Evolutionary conservation across 805 yeast species (phyloP), one percentile per base, ranked within the genome.

Genomic region (Candida pini): DNA sequence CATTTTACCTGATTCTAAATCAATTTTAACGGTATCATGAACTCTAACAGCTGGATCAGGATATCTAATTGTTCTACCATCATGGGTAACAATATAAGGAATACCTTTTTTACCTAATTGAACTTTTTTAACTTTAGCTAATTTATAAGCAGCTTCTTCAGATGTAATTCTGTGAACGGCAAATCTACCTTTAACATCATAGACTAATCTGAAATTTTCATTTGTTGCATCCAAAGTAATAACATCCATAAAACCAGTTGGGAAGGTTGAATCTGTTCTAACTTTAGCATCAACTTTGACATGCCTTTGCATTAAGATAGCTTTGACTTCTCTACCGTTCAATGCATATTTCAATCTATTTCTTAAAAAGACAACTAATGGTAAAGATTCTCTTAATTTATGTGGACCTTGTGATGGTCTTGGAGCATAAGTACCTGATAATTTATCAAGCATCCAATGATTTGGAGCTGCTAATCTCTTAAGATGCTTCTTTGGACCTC

Each of bases 381-480:
- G 97, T 65, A 89, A 82, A 48, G 96, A 89, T 77, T 89, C 97
- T 72, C 97, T 82, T 68, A 89, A 80, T 75, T 90, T 92, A 80
- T 90, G 98, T 69, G 98, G 98, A 78, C 98, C 98, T 60, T 95
- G 82, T 51, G 97, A 88, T 66, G 97, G 96, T 78, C 97, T 88
- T 77, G 98, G 98, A 52, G 98, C 98, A 71, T 92, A 92, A 65
- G 86, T 78, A 69, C 99, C 99, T 66, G 97, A 85, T 76, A 92
- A 79, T 78, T 92, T 92, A 94, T 94, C 98, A 78, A 92, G 86
- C 94, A 92, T 85, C 98, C 98, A 92, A 83, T 92, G 98, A 78
- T 89, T 83, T 80, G 99, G 99, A 71, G 98, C 98, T 71, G 97
- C 96, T 74, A 90, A 83, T 83, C 97, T 88, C 82, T 90, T 89